Conservation (phyloP, 2,329 filamentous ascomycete species). For the Curvularia verruculosa region DNA sequence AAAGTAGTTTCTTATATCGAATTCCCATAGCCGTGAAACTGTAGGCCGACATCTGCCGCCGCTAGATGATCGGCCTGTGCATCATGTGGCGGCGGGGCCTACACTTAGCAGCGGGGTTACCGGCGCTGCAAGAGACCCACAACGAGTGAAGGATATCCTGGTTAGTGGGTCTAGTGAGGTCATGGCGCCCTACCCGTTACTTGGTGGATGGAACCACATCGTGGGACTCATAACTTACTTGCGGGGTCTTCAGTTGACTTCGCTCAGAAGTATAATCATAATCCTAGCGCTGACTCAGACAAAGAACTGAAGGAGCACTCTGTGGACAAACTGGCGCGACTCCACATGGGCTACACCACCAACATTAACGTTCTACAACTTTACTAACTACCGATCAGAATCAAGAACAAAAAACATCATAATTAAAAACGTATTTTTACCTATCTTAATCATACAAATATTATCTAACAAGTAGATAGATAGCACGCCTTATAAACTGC, state of each 20-base stretch:
- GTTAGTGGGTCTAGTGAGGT: constrained; percentile 27
- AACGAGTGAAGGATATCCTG: constrained; percentile 23
- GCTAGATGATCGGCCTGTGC: constrained; percentile 34
- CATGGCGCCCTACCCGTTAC: not conserved
- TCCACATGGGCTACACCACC: no score
- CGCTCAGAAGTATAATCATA: constrained; percentile 1
- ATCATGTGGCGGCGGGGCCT: constrained; percentile 45
- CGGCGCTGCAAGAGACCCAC: constrained; percentile 27
- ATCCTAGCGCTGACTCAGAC: constrained; percentile 14
- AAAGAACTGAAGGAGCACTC: constrained; percentile 4
- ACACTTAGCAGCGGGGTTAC: constrained; percentile 35
- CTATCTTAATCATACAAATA: no score
- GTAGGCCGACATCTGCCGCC: constrained; percentile 39
- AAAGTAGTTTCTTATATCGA: constrained; percentile 38
- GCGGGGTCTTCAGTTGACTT: constrained; percentile 12
- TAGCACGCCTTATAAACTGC: no score
- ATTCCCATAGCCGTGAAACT: constrained; percentile 25
- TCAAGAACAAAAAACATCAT: no score
- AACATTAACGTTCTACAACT: no score
- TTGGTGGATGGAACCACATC: constrained; percentile 12
- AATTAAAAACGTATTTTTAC: no score
- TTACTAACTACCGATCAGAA: no score
- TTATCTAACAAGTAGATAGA: no score
- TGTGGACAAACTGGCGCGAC: no score
- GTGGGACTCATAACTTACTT: constrained; percentile 18